Percentiles rank a stretch among this genome's conserved stretches.
Evolutionary conservation across 345 rosid species (phyloP).

Genomic region (Heritiera fomes): DNA sequence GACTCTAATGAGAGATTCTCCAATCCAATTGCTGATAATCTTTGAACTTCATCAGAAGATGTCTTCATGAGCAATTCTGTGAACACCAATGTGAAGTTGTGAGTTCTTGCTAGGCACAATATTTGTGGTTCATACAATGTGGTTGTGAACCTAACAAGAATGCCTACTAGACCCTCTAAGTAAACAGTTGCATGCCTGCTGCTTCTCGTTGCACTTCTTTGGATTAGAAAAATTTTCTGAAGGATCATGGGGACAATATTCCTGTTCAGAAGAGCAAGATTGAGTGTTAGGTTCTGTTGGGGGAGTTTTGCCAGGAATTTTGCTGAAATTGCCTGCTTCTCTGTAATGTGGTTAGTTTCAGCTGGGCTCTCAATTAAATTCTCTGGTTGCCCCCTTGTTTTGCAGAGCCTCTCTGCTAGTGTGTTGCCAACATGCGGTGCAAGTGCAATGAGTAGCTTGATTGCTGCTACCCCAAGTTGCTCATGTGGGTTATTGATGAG

Average conservation of each 20-base stretch:
- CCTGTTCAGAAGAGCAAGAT: slow-evolving; percentile 57
- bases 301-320: slow-evolving; percentile 80
- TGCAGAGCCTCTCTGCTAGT: slow-evolving; percentile 71
- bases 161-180: slow-evolving; percentile 80
- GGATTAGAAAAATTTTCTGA: slow-evolving; percentile 51
- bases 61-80: slow-evolving; percentile 72
- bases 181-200: slow-evolving; percentile 64
- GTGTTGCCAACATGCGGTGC: slow-evolving; percentile 69
- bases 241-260: slow-evolving; percentile 57
- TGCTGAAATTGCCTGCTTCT: slow-evolving; percentile 75
- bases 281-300: slow-evolving; percentile 71
- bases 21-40: slow-evolving; percentile 74
- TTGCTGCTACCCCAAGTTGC: slow-evolving; percentile 62
- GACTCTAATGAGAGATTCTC: slow-evolving; percentile 80
- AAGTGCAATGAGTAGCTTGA: slow-evolving; percentile 63
- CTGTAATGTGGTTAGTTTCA: slow-evolving; percentile 52
- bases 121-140: slow-evolving; percentile 74
- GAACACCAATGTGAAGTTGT: slow-evolving; percentile 69
- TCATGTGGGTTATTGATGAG: slow-evolving; percentile 76
- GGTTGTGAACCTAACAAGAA: slow-evolving; percentile 83
- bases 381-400: slow-evolving; percentile 73
- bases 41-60: slow-evolving; percentile 81
- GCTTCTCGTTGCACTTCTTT: slow-evolving; percentile 56
- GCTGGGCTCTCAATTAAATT: slow-evolving; percentile 49
- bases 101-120: slow-evolving; percentile 57